Base-by-base conservation (phyloP, 2,329 filamentous ascomycete species). In the Penicillium sclerotigenum region DNA sequence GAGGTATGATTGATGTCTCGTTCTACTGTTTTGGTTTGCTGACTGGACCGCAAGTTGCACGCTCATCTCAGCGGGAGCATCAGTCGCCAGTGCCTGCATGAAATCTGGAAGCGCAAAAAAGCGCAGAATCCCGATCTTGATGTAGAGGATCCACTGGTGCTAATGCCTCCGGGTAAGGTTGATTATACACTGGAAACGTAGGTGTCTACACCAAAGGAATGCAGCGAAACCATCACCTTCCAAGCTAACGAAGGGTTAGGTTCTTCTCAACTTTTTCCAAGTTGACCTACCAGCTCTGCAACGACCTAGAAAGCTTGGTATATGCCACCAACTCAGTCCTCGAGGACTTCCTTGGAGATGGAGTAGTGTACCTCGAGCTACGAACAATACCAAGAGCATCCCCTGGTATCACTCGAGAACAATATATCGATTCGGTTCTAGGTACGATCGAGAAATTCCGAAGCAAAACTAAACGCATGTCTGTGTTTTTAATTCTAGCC, bases 51-150 rank as follows among this genome's bases (percentile, higher is more conserved):
- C n/a, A 47, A 91, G 87, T 82, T 93, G 51, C 90, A 94, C 66
- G 89, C 90, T 59, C 89, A 94, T 73, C 80, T 94, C 42, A 89
- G 85, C 38, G 89, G 90, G 51, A 91, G 87, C 71, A 90, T 94
- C 70, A 87, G 83, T 68, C 83, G 87, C 31, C 76, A 84, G 65
- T 87, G 84, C 58, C 83, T 94, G 2, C 88, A 91, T 68, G 82
- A 89, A 36, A 85, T 93, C 68, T 94, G 90, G 89, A 64, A 76
- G 46, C 71, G 72, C 52, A 89, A 86, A 69, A 83, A 81, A 56
- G 74, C 75, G 4, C 65, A 69, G 20, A 73, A 80, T 8, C 77
- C 80, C 5, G 68, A 78, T 22, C 81, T 85, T 3, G 69, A 79
- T 10, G 75, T 92, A 1, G 78, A 85, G 47, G 89, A 94, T 65